Percentiles rank a stretch among this genome's conserved stretches.
These are phyloP conservation scores for Proteromonas lacertae DNA, from an alignment of 352 stramenopile genomes.

Conservation along the genomic window DNA sequence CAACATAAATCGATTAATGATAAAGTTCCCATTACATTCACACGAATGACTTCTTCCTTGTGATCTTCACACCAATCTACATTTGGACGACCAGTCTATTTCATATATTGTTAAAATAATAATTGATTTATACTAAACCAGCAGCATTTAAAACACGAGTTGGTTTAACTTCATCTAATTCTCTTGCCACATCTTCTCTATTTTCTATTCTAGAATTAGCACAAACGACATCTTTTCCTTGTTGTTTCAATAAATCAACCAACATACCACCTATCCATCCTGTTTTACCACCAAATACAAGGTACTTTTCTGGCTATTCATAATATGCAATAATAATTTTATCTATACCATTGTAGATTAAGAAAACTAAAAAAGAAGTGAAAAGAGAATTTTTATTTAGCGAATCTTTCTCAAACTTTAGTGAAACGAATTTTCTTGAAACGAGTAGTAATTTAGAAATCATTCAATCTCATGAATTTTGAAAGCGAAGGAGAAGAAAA, in stretches of 20 bases:
- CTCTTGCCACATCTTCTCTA: conserved; percentile 18
- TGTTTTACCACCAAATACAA: conserved; percentile 34
- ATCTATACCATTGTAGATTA: too few relatives aligned
- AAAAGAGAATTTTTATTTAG: too few relatives aligned
- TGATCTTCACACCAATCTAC: conserved; percentile 62
- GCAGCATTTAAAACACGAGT: conserved; percentile 45
- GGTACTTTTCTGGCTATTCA: background rate
- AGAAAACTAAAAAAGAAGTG: too few relatives aligned
- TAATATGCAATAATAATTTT: too few relatives aligned
- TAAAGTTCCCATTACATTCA: conserved; percentile 47
- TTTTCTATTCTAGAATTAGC: conserved; percentile 31
- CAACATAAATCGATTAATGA: conserved; percentile 35
- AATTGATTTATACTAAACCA: conserved; percentile 20
- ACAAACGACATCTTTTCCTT: conserved; percentile 18
- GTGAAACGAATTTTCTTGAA: too few relatives aligned
- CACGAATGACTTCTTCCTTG: conserved; percentile 33
- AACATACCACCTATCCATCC: conserved; percentile 45
- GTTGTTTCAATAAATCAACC: conserved; percentile 16
- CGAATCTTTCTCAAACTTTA: too few relatives aligned
- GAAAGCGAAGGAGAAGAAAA: too few relatives aligned
- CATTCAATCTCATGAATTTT: too few relatives aligned
- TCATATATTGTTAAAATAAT: background rate
- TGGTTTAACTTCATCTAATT: conserved; percentile 32
- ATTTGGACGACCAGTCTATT: conserved; percentile 41
- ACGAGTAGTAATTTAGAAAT: too few relatives aligned